These are phyloP conservation scores for Rhizoclosmatium sp. DNA, from an alignment of 192 early-diverging fungal genomes.

Conservation along the genomic window DNA sequence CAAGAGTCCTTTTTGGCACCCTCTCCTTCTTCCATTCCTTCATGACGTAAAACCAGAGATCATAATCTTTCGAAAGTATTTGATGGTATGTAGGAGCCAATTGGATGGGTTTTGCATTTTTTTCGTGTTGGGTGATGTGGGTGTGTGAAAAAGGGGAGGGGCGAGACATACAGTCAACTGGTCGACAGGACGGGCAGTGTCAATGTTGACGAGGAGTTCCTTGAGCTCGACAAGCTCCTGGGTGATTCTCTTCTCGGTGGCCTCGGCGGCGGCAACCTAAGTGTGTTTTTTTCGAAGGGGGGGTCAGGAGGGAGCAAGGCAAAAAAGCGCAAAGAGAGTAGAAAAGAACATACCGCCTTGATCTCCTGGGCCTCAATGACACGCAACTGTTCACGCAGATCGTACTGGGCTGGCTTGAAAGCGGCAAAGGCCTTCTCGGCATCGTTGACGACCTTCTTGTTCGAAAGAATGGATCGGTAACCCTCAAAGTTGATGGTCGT, in stretches of 20 bases:
- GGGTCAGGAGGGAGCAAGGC: neutral
- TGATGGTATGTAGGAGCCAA: no score
- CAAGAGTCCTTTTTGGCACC: no score
- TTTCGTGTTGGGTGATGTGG: no score
- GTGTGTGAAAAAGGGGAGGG: no score
- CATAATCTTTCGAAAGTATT: no score
- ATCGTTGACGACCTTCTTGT: slow-evolving; percentile 87
- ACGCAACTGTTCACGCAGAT: slow-evolving; percentile 85
- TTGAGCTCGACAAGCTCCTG: slow-evolving; percentile 86
- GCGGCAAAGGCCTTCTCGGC: slow-evolving; percentile 84
- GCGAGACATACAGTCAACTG: slow-evolving; percentile 80
- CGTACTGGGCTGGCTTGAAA: slow-evolving; percentile 84
- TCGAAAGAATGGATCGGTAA: slow-evolving; percentile 90
- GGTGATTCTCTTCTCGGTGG: slow-evolving; percentile 84
- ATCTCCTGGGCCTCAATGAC: slow-evolving; percentile 55
- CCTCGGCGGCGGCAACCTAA: slow-evolving; percentile 82
- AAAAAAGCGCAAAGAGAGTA: neutral
- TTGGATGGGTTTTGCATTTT: no score
- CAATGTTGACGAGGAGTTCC: slow-evolving; percentile 91
- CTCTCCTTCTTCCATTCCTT: no score
- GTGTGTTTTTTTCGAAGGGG: neutral
- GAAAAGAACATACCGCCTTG: slow-evolving; percentile 55
- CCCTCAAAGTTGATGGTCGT: slow-evolving; percentile 86
- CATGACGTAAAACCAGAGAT: no score
- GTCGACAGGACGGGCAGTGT: slow-evolving; percentile 90